Base-by-base conservation (phyloP, 2,329 filamentous ascomycete species). In the Pseudonectria foliicola region DNA sequence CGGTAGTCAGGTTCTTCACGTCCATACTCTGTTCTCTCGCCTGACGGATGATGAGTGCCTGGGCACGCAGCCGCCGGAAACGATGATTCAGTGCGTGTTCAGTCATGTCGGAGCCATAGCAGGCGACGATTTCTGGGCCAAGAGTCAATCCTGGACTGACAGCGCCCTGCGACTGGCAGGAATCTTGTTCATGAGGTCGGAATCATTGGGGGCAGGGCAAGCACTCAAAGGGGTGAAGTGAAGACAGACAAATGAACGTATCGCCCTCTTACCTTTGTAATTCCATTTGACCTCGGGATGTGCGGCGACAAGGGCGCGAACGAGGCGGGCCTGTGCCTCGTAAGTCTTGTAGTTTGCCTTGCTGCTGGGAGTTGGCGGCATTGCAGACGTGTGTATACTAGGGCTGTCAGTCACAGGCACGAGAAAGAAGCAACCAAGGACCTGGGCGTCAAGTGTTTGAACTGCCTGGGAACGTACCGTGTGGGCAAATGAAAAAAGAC, bases 301-400 rank as follows among this genome's bases (percentile, higher is more conserved):
- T 3, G 75, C 73, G 0, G 76, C 77, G 1, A 82, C 60, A 15
- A 81, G 70, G 5, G 77, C 77, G 2, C 75, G 70, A 3, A 81
- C 62, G 25, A 82, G 69, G 29, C 77, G 75, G 13, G 70, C 68
- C 44, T 76, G 73, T 0, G 71, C 65, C 54, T 81, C 76, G 52
- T 76, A 78, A 3, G 64, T 67, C 42, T 70, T 73, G 60, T 79
- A 81, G 45, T 76, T 79, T 11, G 71, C 65, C 35, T 67, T 67
- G 34, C 49, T 34, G 24, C 40, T 55, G 21, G 55, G 31, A 3
- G 66, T 55, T 4, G 70, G 61, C 72, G 76, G 75, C 10, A 4
- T 44, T 33, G 25, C 7, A 21, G 18, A 8, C 5, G 5, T 21
- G 18, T 8, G 18, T 21, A 21, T 21, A 8, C 18, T 21, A 8